Evolutionary conservation across 805 yeast genomes (phyloP).

Genomic region (Yueomyces sinensis): DNA sequence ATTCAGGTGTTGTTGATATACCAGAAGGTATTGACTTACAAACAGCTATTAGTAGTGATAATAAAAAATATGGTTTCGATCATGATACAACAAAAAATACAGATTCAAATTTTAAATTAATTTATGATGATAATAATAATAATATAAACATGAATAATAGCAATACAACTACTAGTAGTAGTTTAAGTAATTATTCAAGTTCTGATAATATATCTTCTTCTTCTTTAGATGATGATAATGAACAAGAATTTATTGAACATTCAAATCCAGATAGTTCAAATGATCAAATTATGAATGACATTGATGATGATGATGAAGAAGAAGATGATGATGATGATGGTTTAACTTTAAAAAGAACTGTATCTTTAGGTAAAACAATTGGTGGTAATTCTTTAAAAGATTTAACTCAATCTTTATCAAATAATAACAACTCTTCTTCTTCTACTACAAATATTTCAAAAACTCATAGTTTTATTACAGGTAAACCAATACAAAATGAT

Average conservation of each 20-base stretch:
- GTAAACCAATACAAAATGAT: conserved; percentile 11
- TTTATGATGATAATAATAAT: too few species aligned
- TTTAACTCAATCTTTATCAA: conserved; percentile 3
- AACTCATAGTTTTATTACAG: conserved; percentile 21
- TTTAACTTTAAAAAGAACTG: conserved; percentile 13
- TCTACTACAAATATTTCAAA: conserved; percentile 4
- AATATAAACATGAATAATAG: not conserved
- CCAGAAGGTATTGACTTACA: conserved; percentile 23
- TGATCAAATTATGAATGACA: too few species aligned
- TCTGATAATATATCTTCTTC: not conserved
- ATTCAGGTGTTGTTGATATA: conserved; percentile 24
- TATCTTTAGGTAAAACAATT: conserved; percentile 17
- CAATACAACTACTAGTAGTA: not conserved
- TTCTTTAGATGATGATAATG: conserved; percentile 13
- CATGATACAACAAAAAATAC: not conserved
- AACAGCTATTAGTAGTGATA: conserved; percentile 19
- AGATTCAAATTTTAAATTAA: not conserved
- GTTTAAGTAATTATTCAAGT: not conserved
- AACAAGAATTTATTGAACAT: conserved; percentile 18
- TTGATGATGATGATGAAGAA: conserved; percentile 3
- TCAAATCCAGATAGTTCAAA: conserved; percentile 11
- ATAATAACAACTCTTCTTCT: conserved; percentile 4
- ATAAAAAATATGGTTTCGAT: conserved; percentile 1
- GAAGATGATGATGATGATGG: conserved; percentile 8
- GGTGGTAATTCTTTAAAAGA: conserved; percentile 15